A percentile compares a stretch with the other conserved stretches of the same genome.
Evolutionary conservation across 1,284 basidiomycete species (phyloP).

Genomic region (Puccinia novopanici): DNA sequence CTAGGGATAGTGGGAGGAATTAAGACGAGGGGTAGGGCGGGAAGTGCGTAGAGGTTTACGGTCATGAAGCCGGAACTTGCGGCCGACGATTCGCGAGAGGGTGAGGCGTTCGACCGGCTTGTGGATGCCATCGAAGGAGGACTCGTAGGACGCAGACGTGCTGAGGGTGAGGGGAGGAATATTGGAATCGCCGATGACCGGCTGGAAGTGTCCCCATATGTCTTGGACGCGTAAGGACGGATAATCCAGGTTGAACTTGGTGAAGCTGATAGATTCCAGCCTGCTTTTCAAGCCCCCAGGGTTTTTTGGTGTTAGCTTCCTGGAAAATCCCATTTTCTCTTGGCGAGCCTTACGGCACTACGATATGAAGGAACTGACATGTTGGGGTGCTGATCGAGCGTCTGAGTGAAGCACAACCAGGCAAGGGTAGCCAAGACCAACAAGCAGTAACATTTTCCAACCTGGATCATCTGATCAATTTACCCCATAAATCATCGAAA

Average conservation of each 20-base stretch:
- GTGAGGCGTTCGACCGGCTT: neutral
- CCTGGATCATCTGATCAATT: conserved; percentile 18
- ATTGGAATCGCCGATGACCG: neutral
- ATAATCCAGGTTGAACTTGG: conserved; percentile 17
- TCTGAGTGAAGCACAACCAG: conserved; percentile 16
- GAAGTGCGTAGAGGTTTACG: neutral
- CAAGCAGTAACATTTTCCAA: conserved; percentile 23
- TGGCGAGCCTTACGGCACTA: neutral
- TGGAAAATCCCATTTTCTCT: neutral
- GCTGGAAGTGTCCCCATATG: neutral
- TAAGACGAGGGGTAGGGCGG: too few relatives aligned
- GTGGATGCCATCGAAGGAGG: neutral
- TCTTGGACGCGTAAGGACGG: conserved; percentile 1
- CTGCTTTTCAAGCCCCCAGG: neutral
- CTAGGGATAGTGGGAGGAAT: too few relatives aligned
- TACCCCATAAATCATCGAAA: neutral
- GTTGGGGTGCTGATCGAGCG: neutral
- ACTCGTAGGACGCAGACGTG: neutral
- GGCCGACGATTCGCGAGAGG: conserved; percentile 10
- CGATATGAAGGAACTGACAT: neutral
- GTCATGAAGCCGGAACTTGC: conserved; percentile 5
- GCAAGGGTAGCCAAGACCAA: conserved; percentile 13
- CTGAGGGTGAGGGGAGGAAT: conserved; percentile 11
- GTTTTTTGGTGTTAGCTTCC: too few relatives aligned
- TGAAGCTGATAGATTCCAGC: conserved; percentile 21